Evolutionary conservation across 805 yeast species (phyloP).

Genomic region (Hanseniaspora occidentalis): DNA sequence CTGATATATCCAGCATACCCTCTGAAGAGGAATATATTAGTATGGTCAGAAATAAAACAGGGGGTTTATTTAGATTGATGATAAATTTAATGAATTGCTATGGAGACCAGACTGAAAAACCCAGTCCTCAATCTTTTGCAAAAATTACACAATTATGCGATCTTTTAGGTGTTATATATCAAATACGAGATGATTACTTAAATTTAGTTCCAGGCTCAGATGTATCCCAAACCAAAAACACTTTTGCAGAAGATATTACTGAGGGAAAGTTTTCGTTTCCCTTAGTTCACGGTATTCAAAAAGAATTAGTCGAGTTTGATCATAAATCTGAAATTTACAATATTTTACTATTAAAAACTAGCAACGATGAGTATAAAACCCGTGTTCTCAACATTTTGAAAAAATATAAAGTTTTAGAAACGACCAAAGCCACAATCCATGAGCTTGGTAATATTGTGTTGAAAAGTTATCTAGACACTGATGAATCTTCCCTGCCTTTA

Average conservation of each 20-base stretch:
- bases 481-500: no score
- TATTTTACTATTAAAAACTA: constrained; percentile 39
- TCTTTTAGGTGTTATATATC: constrained; percentile 71
- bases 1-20: constrained; percentile 36
- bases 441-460: constrained; percentile 13
- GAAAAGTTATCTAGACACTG: constrained; percentile 10
- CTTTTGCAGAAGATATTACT: constrained; percentile 66
- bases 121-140: no score
- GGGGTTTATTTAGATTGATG: constrained; percentile 73
- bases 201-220: constrained; percentile 39
- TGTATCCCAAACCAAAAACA: constrained; percentile 53
- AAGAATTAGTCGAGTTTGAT: constrained; percentile 19
- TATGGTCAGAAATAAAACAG: constrained; percentile 85
- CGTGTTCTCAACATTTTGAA: constrained; percentile 38
- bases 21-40: constrained; percentile 48
- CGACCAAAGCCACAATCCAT: constrained; percentile 13
- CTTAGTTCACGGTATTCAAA: constrained; percentile 49
- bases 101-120: constrained; percentile 3
- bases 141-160: constrained; percentile 51
- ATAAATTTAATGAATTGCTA: constrained; percentile 45
- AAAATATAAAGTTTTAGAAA: constrained; percentile 18
- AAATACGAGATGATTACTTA: constrained; percentile 72
- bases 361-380: constrained; percentile 35
- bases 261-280: constrained; percentile 90
- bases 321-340: constrained; percentile 29